Base-by-base conservation (phyloP, 768 basidiomycete genomes). In the Auriscalpium microsporum region DNA sequence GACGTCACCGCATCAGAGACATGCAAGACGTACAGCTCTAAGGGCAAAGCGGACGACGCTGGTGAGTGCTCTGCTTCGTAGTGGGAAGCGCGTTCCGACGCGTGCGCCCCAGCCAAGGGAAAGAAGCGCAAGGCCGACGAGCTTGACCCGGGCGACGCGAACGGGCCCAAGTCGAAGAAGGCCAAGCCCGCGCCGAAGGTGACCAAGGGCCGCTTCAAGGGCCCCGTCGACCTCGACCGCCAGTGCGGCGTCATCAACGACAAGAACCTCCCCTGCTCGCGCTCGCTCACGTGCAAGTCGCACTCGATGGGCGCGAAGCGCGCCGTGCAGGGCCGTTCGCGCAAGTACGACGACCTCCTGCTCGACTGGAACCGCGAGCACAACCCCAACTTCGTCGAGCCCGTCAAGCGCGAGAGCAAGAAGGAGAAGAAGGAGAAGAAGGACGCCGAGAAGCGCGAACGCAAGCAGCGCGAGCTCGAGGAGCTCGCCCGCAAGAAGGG, bases 211-310 rank as follows among this genome's bases (percentile, higher is more conserved):
- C 83, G 89, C 46, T 71, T 80, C 57, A 90, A 90, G 63, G 90
- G 90, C 1, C 93, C 94, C 4, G 82, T 95, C 50, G 87, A 97
- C 70, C 83, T 84, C 60, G 91, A 96, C 73, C 84, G 81, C 54
- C 94, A 96, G 61, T 98, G 95, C 63, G 94, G 95, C 50, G 95
- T 98, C 38, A 95, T 96, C 68, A 97, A 95, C 72, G 94, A 95
- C 72, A 96, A 96, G 69, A 80, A 80, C 45, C 73, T 92, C 8
- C 93, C 91, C 0, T 99, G 95, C 67, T 92, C 93, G 11, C 89
- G 95, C 28, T 93, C 93, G 8, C 79, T 99, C 38, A 97, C 95
- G 0, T 99, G 95, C 75, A 99, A 99, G 71, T 92, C 95, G 6
- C 95, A 99, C 67, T 87, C 91, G 2, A 95, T 99, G 86, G 92